A percentile compares a stretch with the other conserved stretches of the same genome.
Conservation (phyloP, 2,329 filamentous ascomycete genomes). For the Cercospora sojina region DNA sequence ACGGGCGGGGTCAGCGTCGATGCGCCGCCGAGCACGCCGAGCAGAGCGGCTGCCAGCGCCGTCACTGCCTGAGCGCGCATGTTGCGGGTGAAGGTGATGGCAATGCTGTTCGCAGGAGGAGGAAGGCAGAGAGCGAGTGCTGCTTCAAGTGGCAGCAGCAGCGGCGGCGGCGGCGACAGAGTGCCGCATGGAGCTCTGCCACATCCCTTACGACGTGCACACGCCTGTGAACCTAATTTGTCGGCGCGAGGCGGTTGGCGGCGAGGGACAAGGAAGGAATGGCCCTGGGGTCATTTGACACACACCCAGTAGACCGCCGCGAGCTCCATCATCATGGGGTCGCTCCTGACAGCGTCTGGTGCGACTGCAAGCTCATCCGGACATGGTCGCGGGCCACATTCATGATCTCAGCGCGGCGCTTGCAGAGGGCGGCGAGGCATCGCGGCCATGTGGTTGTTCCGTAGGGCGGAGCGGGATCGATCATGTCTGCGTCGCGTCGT, state of each 20-base stretch:
- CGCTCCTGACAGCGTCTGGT: neutral
- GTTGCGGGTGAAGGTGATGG: slow-evolving; percentile 1
- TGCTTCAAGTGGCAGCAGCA: neutral
- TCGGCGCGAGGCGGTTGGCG: neutral
- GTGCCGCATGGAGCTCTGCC: neutral
- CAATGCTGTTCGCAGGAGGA: neutral
- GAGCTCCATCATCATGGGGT: neutral
- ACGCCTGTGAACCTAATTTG: neutral
- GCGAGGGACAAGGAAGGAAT: neutral
- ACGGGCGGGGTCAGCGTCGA: slow-evolving; percentile 57
- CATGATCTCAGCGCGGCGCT: neutral
- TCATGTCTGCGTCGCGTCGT: neutral
- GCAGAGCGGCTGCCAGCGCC: slow-evolving; percentile 29
- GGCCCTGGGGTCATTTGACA: neutral
- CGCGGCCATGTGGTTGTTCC: neutral
- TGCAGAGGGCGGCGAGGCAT: neutral
- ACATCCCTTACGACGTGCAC: neutral
- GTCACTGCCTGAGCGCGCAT: slow-evolving; percentile 26
- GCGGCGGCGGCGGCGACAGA: neutral
- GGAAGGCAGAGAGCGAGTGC: neutral
- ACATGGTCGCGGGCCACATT: neutral
- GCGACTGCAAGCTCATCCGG: neutral
- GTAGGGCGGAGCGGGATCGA: neutral
- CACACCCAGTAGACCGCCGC: neutral
- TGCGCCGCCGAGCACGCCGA: slow-evolving; percentile 39